Evolutionary conservation across 2,329 filamentous ascomycete species (phyloP).

Genomic region (Fusarium hostae): DNA sequence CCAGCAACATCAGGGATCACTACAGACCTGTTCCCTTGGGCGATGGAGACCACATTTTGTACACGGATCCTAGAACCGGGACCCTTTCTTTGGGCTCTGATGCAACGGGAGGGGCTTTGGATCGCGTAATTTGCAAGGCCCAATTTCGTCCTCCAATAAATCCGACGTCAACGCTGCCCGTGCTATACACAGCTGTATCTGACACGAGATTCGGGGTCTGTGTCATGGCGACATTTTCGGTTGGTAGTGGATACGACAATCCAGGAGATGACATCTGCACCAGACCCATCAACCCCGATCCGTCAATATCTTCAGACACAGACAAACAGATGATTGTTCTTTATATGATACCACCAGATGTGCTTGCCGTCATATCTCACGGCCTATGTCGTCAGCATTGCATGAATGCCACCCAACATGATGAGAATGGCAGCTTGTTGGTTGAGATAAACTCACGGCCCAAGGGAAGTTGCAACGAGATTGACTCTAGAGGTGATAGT

Average conservation of each 20-base stretch:
- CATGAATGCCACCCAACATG: slow-evolving; percentile 1
- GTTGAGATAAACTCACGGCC: slow-evolving; percentile 35
- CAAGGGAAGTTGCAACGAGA: slow-evolving; percentile 35
- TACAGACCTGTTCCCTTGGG: slow-evolving; percentile 72
- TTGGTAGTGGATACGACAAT: slow-evolving; percentile 25
- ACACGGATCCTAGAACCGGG: slow-evolving; percentile 68
- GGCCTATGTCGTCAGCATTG: slow-evolving; percentile 13
- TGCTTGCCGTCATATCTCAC: slow-evolving; percentile 55
- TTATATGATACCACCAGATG: slow-evolving; percentile 70
- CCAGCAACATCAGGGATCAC: slow-evolving; percentile 64
- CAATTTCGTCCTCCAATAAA: slow-evolving; percentile 56
- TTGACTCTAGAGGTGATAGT: slow-evolving; percentile 33
- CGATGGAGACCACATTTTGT: slow-evolving; percentile 73
- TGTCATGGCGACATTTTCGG: slow-evolving; percentile 66
- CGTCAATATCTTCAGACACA: slow-evolving; percentile 9
- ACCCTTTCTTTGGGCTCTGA: slow-evolving; percentile 70
- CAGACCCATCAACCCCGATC: slow-evolving; percentile 1
- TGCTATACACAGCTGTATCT: slow-evolving; percentile 66
- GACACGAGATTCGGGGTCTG: slow-evolving; percentile 68
- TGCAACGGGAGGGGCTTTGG: slow-evolving; percentile 61
- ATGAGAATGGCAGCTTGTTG: slow-evolving; percentile 7
- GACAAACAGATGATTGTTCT: slow-evolving; percentile 61
- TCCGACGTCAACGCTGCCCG: slow-evolving; percentile 53
- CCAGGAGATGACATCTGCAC: slow-evolving; percentile 2
- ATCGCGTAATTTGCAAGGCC: slow-evolving; percentile 68